phyloP scores from a whole-genome alignment of 805 yeast species.

The Tetrapisispora namnaoensis region DNA sequence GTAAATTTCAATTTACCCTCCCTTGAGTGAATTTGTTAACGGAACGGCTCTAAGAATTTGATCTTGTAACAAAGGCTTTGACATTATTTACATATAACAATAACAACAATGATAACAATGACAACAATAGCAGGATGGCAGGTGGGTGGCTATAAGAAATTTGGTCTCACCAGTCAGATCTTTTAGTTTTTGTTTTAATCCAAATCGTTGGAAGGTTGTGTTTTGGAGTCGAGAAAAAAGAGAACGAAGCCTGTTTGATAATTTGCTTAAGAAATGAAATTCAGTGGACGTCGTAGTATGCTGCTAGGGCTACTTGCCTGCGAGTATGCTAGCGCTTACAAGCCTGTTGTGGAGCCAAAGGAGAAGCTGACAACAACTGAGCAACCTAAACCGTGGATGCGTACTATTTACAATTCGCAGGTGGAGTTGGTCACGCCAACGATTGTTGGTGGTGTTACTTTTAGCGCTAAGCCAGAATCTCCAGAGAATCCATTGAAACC shows the following conservation, averaged over 20 bases:
- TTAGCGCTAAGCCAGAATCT: conserved; percentile 35
- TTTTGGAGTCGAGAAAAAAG: too few relatives aligned
- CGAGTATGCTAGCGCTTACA: conserved; percentile 5
- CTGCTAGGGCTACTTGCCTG: not conserved
- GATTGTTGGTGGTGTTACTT: conserved; percentile 50
- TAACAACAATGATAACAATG: too few relatives aligned
- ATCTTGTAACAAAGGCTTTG: too few relatives aligned
- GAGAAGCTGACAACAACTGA: conserved; percentile 32
- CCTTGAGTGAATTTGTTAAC: not conserved
- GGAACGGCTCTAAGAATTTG: too few relatives aligned
- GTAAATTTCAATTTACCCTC: not conserved
- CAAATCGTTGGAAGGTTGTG: too few relatives aligned
- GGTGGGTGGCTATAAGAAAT: too few relatives aligned
- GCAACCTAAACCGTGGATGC: conserved; percentile 54
- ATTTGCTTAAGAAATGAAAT: not conserved
- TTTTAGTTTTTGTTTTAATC: too few relatives aligned
- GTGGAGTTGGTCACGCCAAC: conserved; percentile 62
- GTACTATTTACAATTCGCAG: conserved; percentile 52
- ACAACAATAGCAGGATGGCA: too few relatives aligned
- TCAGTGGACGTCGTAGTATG: not conserved
- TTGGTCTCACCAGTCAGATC: too few relatives aligned
- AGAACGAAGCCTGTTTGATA: too few relatives aligned
- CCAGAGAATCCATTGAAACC: conserved; percentile 59
- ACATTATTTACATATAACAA: not conserved
- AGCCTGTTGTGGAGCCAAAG: conserved; percentile 28